These are phyloP conservation scores for Actinomortierella wolfii DNA, from an alignment of 371 early-diverging fungal genomes.

Conservation along the genomic window DNA sequence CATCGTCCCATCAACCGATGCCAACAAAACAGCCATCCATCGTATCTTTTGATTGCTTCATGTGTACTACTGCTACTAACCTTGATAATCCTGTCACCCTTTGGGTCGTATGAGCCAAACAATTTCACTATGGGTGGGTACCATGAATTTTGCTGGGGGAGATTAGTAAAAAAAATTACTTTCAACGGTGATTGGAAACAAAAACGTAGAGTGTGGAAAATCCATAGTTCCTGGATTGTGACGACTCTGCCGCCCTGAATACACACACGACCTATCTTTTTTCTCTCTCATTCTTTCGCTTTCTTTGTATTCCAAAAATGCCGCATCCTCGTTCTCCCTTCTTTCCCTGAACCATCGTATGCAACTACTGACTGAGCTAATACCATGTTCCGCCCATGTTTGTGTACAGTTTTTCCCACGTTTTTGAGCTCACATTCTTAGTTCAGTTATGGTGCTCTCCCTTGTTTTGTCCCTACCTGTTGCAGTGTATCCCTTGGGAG, in stretches of 20 bases:
- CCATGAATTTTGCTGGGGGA: background rate
- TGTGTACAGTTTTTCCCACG: conserved; percentile 2
- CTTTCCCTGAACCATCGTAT: conserved; percentile 1
- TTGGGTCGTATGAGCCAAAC: conserved; percentile 89
- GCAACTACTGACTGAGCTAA: background rate
- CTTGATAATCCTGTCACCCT: conserved; percentile 76
- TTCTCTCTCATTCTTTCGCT: no score
- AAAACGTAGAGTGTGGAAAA: no score
- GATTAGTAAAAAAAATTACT: conserved; percentile 1
- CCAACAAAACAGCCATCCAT: no score
- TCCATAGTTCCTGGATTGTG: no score
- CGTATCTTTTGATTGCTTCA: no score
- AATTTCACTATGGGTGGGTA: conserved; percentile 52
- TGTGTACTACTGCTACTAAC: no score
- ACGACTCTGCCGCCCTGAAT: no score
- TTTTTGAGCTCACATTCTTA: background rate
- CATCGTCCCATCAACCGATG: no score
- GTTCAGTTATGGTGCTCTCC: background rate
- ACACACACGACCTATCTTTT: no score
- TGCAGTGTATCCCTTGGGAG: conserved; percentile 54
- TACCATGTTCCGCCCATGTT: background rate
- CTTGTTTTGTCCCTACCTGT: conserved; percentile 42
- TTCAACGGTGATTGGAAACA: no score
- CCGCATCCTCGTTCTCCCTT: background rate
- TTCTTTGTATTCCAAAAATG: background rate